Evolutionary conservation across 116 monocot genomes (phyloP), one percentile per base, ranked within the genome.

Genomic region (Cymodocea nodosa): DNA sequence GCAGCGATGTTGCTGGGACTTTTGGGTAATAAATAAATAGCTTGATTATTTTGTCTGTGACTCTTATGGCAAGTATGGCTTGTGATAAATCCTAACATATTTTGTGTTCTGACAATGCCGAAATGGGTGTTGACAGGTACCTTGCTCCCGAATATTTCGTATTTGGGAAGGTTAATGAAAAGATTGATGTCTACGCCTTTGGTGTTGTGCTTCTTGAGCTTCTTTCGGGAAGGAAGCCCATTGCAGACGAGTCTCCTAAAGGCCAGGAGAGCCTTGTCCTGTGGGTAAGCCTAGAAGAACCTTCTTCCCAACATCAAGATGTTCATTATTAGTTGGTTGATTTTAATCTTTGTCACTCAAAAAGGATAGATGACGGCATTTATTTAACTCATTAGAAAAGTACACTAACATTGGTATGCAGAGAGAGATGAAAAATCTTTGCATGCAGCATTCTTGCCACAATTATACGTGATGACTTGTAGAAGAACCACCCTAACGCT

Each of bases 171-270:
- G 80, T 89, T 34, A 85, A 80, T 57, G 84, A 85, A 67, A 94
- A 89, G 67, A 82, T 87, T n/a, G 87, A 94, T 79, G 82, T 94
- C 4, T 94, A 94, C 68, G 86, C 94, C 19, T 94, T 87, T 52
- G 89, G 94, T 15, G 87, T 89, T 7, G 87, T 94, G 20, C 84
- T 94, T 69, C 89, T 94, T 15, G 94, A 94, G 74, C 89, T 94
- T 67, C 72, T 94, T 51, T 82, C 94, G 0, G 84, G 94, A 51
- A 78, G 79, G 64, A 94, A 87, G 66, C 84, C 94, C 7, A 79
- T 94, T 24, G 64, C 19, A 65, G 74, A 68, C 0, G 73, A 60
- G 15, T 79, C 65, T 49, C 75, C 90, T 13, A 89, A 85, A 72
- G 80, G 83, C 25, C 80, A 82, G 62, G 77, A 98, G 82, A 98